Evolutionary conservation across 2,329 filamentous ascomycete genomes (phyloP), one percentile per base, ranked within the genome.

Genomic region (Corniculantispora saksenae): DNA sequence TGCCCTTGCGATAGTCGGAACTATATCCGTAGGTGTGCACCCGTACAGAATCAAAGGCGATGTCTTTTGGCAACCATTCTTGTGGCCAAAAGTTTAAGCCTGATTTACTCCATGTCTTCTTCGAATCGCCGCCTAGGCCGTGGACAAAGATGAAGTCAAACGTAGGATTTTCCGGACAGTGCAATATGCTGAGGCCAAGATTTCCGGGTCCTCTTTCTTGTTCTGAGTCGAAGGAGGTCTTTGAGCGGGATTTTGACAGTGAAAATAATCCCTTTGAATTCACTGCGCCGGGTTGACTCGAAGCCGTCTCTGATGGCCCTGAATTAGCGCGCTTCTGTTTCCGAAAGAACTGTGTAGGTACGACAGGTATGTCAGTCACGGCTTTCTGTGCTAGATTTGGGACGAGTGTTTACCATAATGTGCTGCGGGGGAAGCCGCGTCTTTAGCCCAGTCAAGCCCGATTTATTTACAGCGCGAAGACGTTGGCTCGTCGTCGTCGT

Each of bases 61-160:
- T 60, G 27, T 78, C 76, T 25, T 68, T 60, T 4, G 76, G 73
- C 0, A 81, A 74, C 74, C 75, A 80, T 57, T 74, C 69, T 48
- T 48, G 45, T 9, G 79, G 79, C 79, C 79, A 81, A 66, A 74
- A 81, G n/a, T 73, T 61, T 1, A 48, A 48, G 1, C 62, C 67
- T 17, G 64, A 48, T 57, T 75, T 76, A 35, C 70, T 70, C 78
- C 80, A 81, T 64, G 79, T 80, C 63, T 76, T 75, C 4, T 72
- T 69, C 7, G 78, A 77, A 32, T 72, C 69, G 6, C 79, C 78
- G 3, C 76, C 76, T 5, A 80, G 72, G 6, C 78, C 78, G 67
- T 81, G 78, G 9, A 81, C 71, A 58, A 79, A 80, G 45, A 78
- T 69, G 51, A 79, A 70, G 62, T 77, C 75, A n/a, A 74, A 51